Conservation (phyloP, 169 alveolate species). For the Eimeria brunetti region DNA sequence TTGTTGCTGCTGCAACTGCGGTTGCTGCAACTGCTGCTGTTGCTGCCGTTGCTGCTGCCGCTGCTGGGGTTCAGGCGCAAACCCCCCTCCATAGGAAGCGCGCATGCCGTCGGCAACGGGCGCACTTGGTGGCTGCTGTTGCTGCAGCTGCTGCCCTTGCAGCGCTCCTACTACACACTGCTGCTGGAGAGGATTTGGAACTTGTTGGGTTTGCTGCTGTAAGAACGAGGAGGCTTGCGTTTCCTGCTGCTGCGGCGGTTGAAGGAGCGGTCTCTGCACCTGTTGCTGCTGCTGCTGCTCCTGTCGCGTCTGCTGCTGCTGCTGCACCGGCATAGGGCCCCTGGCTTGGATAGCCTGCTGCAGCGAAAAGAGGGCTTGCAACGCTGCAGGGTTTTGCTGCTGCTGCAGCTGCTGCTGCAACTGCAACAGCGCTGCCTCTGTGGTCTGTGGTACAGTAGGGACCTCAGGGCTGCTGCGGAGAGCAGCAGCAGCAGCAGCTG, state of each 20-base stretch:
- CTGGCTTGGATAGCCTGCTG: constrained; percentile 45
- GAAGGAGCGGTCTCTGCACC: constrained; percentile 15
- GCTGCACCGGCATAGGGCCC: not conserved
- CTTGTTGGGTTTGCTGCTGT: constrained; percentile 28
- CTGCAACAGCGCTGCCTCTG: constrained; percentile 16
- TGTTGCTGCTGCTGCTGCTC: constrained; percentile 19
- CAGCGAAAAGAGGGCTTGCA: constrained; percentile 33
- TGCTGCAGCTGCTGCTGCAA: constrained; percentile 68
- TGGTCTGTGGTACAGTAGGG: not conserved
- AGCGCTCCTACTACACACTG: constrained; percentile 35
- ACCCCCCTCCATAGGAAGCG: not conserved
- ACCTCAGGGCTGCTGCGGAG: constrained; percentile 34
- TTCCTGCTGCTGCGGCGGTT: constrained; percentile 32
- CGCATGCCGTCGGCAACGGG: not conserved
- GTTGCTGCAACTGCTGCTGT: not conserved
- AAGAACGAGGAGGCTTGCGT: not conserved
- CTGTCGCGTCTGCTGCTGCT: constrained; percentile 20
- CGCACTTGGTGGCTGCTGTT: constrained; percentile 19
- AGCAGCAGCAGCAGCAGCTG: constrained; percentile 55
- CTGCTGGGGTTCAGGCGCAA: not conserved
- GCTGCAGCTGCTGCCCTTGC: constrained; percentile 30
- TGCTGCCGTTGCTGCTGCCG: not conserved
- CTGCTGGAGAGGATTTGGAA: constrained; percentile 10
- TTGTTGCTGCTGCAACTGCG: not conserved
- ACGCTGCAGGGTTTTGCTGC: constrained; percentile 61